Evolutionary conservation across 148 eudicot genomes (phyloP), one percentile per base, ranked within the genome.

Genomic region (Simmondsia chinensis): DNA sequence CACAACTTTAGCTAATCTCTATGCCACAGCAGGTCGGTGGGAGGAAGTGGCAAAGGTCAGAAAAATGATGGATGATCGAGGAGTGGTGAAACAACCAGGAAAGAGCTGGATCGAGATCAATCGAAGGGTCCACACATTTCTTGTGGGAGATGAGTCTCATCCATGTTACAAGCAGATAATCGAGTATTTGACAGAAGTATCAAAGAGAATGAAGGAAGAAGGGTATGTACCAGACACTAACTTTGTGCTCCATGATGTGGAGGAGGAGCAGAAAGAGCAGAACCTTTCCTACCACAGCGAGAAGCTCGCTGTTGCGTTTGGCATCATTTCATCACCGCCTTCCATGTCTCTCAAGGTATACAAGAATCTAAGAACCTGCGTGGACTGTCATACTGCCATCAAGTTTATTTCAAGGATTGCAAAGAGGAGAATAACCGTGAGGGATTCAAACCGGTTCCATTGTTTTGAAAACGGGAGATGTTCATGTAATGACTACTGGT

Each of bases 191-290:
- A 39, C 12, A 14, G 66, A 76, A 49, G 56, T 67, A 25, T 72
- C 68, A 8, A 72, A 43, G 65, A 65, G 48, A 49, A 68, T 76
- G 78, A 76, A 52, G 61, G 75, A 61, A 64, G 78, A 72, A 61
- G 82, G 82, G 54, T 76, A 67, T 45, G 63, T 68, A 9, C 82
- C 82, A 10, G 75, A 72, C 49, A 72, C 78, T 9, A 52, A 64
- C 14, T 64, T 64, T 38, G 78, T 76, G 48, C 47, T 72, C 46
- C 82, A 76, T 50, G 82, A 76, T 40, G 72, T 76, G 14, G 82
- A 76, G 42, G 82, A 76, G 50, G 82, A 76, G 46, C 78, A 76
- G 41, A 76, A 76, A 31, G 82, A 76, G 57, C 74, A 76, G 19
- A 65, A 76, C 19, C 64, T 76, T n/a, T 64, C 69, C 17, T 68